Base-by-base conservation (phyloP, 1,284 basidiomycete genomes). In the Ustilago cynodontis region DNA sequence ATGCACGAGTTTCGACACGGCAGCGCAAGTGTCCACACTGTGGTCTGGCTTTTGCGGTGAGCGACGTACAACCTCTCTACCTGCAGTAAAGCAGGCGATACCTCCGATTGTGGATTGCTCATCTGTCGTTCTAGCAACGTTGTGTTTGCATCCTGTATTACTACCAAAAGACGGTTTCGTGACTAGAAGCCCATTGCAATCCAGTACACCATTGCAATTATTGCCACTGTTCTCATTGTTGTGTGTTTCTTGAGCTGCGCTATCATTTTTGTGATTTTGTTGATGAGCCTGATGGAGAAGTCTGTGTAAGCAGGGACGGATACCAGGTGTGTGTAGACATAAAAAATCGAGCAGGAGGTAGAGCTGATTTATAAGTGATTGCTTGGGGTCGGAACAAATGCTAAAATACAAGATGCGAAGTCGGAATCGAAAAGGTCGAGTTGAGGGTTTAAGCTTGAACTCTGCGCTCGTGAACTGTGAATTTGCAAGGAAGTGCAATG, bases 1-100 rank as follows among this genome's bases (percentile, higher is more conserved):
- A 98, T 78, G 89, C 91, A 28, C 91, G 97, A 39, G 90, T 99
- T 79, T 88, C 92, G 55, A 95, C 93, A 29, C 91, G 96, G 71
- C 95, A 98, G 86, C 92, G 96, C 53, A 98, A 98, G 87, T 99
- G 96, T 86, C 96, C 96, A 18, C 92, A 93, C 22, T 98, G 96
- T 86, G 92, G 92, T 74, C 84, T 93, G 41, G 88, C 90, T 1
- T 99, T 99, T 87, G 92, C 93, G 7, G 91, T 92, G 81, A 92
- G 92, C 71, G 95, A 99, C 78, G 93, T 95, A 24, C 91, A 94
- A 85, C 89, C 90, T 55, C 87, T 98, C 59, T 98, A 91, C 86
- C 93, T 82, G 68, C 78, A 78, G 72, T 85, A 53, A 72, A 41
- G 45, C 16, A 11, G n/a, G 7, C 16, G 53, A 37, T 53, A n/a